Evolutionary conservation across 805 yeast species (phyloP), one percentile per base, ranked within the genome.

Genomic region (Candida verbasci): DNA sequence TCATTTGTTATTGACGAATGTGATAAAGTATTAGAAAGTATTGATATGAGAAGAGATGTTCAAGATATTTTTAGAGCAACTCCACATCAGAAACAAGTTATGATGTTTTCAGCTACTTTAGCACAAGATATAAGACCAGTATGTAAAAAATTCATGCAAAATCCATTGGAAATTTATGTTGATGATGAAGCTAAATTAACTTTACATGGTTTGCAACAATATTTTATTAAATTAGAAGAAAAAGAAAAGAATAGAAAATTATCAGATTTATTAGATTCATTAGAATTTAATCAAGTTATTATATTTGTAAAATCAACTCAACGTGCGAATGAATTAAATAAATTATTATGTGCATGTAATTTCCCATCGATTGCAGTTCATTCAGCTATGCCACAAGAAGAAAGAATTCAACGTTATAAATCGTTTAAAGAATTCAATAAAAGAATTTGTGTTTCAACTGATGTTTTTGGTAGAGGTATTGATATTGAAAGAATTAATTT

Each of bases 381-480:
- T 67, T 85, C 95, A 44, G 94, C 87, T 53, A 78, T 93, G 68
- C 86, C 91, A 46, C 98, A 93, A 72, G 96, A 87, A 63, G 97
- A 91, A 72, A 89, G 98, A 77, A 93, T 93, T 57, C 95, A 86
- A 43, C 82, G 96, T 62, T 91, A 93, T 76, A 88, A 86, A 70
- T 80, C 86, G 45, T 91, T 91, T 77, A 91, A 91, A 70, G 97
- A 91, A 69, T 93, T 91, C 74, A 88, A 89, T 78, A 89, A 88
- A 74, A 88, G 98, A 72, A 93, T 91, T 58, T 93, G 97, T 76
- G 97, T 91, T 37, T 82, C 97, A 40, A 91, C 98, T 41, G 98
- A 91, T 70, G 96, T 91, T 37, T 91, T 91, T 49, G 98, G 98
- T 60, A 88, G 98, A 77, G 98, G 98, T 74, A 93, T 91, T 56